Conservation (phyloP, 2,329 filamentous ascomycete species). For the Cladosporium sp. region DNA sequence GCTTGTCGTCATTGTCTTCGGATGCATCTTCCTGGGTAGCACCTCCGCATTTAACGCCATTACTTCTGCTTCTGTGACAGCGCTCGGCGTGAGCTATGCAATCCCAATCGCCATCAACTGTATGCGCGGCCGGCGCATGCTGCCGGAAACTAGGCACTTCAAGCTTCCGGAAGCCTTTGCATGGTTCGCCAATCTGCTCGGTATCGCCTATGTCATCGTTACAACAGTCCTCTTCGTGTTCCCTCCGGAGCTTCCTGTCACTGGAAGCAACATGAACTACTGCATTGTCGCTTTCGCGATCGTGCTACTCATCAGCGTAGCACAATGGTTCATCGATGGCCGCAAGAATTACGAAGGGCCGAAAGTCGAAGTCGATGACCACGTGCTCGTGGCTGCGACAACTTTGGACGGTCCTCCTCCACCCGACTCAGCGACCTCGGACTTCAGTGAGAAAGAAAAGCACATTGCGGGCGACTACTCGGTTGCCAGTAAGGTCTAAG, state of each 20-base stretch:
- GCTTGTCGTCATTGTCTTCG: slow-evolving; percentile 37
- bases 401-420: slow-evolving; percentile 21
- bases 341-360: slow-evolving; percentile 61
- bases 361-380: slow-evolving; percentile 33
- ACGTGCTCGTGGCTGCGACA: slow-evolving; percentile 31
- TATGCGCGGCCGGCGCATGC: slow-evolving; percentile 63
- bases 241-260: slow-evolving; percentile 66
- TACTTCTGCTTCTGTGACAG: slow-evolving; percentile 60
- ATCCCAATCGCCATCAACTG: slow-evolving; percentile 72
- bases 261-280: slow-evolving; percentile 68
- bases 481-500: background rate
- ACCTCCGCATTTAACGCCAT: slow-evolving; percentile 41
- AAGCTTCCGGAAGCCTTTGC: slow-evolving; percentile 55
- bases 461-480: background rate
- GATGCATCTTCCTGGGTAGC: slow-evolving; percentile 40
- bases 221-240: slow-evolving; percentile 76
- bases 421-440: slow-evolving; percentile 4
- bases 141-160: slow-evolving; percentile 60
- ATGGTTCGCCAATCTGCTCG: slow-evolving; percentile 61
- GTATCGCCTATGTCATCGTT: slow-evolving; percentile 66
- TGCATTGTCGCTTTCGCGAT: slow-evolving; percentile 60
- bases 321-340: slow-evolving; percentile 63
- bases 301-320: slow-evolving; percentile 56
- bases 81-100: slow-evolving; percentile 70
- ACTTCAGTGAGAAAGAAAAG: slow-evolving; percentile 5